phyloP scores from a whole-genome alignment of 768 basidiomycete genomes.

The Chalciporus piperatus region DNA sequence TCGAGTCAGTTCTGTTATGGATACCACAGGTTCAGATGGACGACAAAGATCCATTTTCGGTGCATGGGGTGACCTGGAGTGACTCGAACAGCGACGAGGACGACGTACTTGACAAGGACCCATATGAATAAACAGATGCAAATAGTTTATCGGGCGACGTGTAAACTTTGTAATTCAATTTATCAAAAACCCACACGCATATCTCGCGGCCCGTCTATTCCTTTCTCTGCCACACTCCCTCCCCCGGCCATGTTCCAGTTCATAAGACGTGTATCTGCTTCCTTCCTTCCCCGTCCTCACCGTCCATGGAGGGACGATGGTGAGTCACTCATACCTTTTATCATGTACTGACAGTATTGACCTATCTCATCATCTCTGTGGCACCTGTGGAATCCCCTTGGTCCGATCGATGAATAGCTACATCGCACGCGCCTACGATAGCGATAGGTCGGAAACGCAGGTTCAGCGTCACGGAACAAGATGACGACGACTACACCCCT shows the following conservation, averaged over 20 bases:
- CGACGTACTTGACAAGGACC: not conserved
- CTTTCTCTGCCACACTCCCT: slow-evolving; percentile 1
- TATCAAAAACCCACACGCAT: not conserved
- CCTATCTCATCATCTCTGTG: not conserved
- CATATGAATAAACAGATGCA: slow-evolving; percentile 24
- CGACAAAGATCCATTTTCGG: not conserved
- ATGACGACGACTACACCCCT: slow-evolving; percentile 32
- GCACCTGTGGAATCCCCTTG: slow-evolving; percentile 8
- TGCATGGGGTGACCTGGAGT: not conserved
- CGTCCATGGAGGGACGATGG: slow-evolving; percentile 78
- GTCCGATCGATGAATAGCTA: slow-evolving; percentile 41
- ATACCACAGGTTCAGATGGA: not conserved
- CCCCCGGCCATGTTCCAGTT: slow-evolving; percentile 80
- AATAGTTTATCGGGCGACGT: slow-evolving; percentile 12
- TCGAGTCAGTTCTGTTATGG: not conserved
- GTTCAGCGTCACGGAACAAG: slow-evolving; percentile 45
- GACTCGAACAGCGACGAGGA: not conserved
- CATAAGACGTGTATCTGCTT: slow-evolving; percentile 67
- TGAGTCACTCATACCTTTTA: slow-evolving; percentile 35
- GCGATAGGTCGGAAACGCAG: slow-evolving; percentile 67
- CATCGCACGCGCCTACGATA: slow-evolving; percentile 69
- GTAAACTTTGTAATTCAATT: not conserved
- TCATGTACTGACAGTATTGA: not conserved
- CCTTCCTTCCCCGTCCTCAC: slow-evolving; percentile 67
- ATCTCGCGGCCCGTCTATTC: slow-evolving; percentile 1